A percentile compares a stretch with the other conserved stretches of the same genome.
These are phyloP conservation scores for Globisporangium cystogenes DNA, from an alignment of 352 stramenopile genomes.

Conservation along the genomic window DNA sequence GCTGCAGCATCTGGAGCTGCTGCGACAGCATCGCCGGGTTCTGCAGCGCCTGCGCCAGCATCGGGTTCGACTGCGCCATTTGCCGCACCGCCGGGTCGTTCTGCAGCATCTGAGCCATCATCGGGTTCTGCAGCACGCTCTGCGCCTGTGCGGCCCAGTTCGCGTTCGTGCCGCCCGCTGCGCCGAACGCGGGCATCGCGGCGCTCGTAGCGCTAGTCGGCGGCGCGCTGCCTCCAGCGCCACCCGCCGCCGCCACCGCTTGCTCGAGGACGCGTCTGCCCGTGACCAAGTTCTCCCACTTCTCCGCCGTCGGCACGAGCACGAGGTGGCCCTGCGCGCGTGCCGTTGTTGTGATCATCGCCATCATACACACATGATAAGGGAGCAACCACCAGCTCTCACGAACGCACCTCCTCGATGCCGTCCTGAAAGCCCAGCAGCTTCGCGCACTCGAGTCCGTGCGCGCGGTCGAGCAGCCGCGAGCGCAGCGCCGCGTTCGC, in stretches of 20 bases:
- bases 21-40: constrained; percentile 68
- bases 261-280: constrained; percentile 69
- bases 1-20: constrained; percentile 61
- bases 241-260: constrained; percentile 4
- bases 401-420: constrained; percentile 40
- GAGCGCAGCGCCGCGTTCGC: constrained; percentile 61
- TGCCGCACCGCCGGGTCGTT: constrained; percentile 75
- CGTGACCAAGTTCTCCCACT: constrained; percentile 67
- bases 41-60: constrained; percentile 71
- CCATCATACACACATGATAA: not conserved
- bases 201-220: not conserved
- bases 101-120: constrained; percentile 59
- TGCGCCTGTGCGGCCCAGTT: constrained; percentile 55
- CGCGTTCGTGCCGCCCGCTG: constrained; percentile 1
- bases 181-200: not conserved
- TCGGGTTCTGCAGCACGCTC: constrained; percentile 70
- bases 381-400: not conserved
- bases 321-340: constrained; percentile 45
- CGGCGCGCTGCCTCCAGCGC: constrained; percentile 4
- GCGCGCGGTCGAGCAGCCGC: constrained; percentile 53
- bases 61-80: constrained; percentile 73
- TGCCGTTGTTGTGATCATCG: not conserved
- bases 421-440: constrained; percentile 68
- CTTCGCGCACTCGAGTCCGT: constrained; percentile 51
- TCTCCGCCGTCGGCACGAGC: constrained; percentile 60